Conservation (phyloP, 2,329 filamentous ascomycete genomes). For the Colletotrichum paranaense region DNA sequence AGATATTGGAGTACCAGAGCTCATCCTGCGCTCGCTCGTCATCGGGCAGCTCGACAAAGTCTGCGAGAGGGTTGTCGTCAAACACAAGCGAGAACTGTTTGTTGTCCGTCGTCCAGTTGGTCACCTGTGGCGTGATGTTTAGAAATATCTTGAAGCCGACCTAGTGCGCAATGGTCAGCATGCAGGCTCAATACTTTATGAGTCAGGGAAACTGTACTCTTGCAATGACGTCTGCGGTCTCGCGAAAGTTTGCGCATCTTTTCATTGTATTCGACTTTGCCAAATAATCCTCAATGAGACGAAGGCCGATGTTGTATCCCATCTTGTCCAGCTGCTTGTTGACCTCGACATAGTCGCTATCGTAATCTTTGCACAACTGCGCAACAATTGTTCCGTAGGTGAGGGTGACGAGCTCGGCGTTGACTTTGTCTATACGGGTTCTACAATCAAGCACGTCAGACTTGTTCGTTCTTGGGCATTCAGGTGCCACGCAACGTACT, state of each 20-base stretch:
- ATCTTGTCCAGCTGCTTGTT: constrained; percentile 99
- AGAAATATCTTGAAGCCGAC: constrained; percentile 99
- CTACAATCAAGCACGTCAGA: constrained; percentile 59
- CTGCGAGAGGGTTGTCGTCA: constrained; percentile 95
- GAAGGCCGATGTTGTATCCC: constrained; percentile 98
- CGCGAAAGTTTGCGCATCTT: constrained; percentile 90
- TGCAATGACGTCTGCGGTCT: constrained; percentile 96
- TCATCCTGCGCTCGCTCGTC: constrained; percentile 96
- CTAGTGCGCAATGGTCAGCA: constrained; percentile 56
- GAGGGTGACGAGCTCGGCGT: constrained; percentile 95
- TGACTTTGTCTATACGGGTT: constrained; percentile 96
- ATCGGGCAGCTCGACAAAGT: constrained; percentile 97
- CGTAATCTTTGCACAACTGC: constrained; percentile 96
- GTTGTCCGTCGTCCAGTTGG: constrained; percentile 95
- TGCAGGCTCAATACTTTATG: background rate
- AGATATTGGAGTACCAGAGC: constrained; percentile 97
- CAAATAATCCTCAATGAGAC: constrained; percentile 96
- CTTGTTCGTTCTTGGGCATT: background rate
- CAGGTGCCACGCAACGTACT: constrained; percentile 70
- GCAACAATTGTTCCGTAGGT: constrained; percentile 98
- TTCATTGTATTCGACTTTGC: constrained; percentile 93
- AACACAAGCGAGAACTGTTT: constrained; percentile 97
- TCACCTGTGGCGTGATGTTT: constrained; percentile 92
- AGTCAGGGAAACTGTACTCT: constrained; percentile 68
- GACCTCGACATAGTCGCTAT: constrained; percentile 92